phyloP scores from a whole-genome alignment of 306 rosid species.

The Quillaja saponaria region DNA sequence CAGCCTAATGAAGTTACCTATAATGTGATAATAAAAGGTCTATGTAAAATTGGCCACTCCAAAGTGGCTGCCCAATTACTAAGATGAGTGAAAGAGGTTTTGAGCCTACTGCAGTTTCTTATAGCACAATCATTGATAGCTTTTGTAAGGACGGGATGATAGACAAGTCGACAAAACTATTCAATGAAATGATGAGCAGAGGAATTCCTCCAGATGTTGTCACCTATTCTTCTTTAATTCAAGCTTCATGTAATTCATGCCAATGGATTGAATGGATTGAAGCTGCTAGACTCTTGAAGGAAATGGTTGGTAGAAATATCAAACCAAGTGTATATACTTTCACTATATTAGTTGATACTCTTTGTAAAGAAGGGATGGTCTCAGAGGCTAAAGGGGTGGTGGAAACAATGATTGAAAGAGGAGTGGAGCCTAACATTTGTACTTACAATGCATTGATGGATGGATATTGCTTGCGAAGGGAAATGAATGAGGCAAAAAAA shows the following conservation, averaged over 20 bases:
- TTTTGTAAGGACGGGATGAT: slow-evolving; percentile 30
- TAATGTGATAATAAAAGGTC: slow-evolving; percentile 27
- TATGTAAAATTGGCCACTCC: slow-evolving; percentile 29
- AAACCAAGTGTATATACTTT: slow-evolving; percentile 34
- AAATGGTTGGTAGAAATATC: slow-evolving; percentile 32
- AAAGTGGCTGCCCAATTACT: slow-evolving; percentile 10
- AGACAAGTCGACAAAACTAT: slow-evolving; percentile 26
- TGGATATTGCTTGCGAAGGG: slow-evolving; percentile 35
- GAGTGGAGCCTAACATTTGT: slow-evolving; percentile 28
- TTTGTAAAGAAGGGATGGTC: slow-evolving; percentile 39
- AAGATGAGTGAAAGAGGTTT: slow-evolving; percentile 27
- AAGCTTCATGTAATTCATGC: slow-evolving; percentile 27
- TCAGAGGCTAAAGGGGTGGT: slow-evolving; percentile 25
- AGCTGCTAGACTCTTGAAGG: slow-evolving; percentile 21
- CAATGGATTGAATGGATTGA: slow-evolving; percentile 41
- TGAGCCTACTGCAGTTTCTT: slow-evolving; percentile 18
- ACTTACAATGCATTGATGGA: slow-evolving; percentile 40
- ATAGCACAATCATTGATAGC: slow-evolving; percentile 30
- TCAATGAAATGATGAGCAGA: slow-evolving; percentile 31
- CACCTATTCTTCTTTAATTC: slow-evolving; percentile 39
- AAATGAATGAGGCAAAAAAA: slow-evolving; percentile 25
- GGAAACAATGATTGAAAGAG: slow-evolving; percentile 28
- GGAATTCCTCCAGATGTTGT: slow-evolving; percentile 20
- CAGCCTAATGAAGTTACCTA: slow-evolving; percentile 20
- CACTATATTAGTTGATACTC: slow-evolving; percentile 13